Base-by-base conservation (phyloP, 371 early-diverging fungal species). In the Apophysomyces elegans region DNA sequence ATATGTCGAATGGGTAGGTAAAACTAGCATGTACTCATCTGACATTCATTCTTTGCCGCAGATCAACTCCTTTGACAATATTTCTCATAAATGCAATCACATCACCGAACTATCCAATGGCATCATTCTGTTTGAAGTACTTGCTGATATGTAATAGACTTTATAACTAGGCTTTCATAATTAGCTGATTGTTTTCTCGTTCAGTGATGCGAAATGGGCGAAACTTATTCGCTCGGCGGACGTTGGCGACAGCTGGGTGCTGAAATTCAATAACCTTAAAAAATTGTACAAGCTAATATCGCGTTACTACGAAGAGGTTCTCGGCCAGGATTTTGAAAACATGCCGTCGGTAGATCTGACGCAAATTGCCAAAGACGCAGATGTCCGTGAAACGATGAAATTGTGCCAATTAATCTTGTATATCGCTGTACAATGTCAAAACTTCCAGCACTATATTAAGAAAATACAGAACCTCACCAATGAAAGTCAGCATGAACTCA, bases 171-270 rank as follows among this genome's bases (percentile, higher is more conserved):
- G 21, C 7, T 21, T 21, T 18, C 14, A 32, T 37, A 16, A 7
- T 35, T 32, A 26, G 54, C 45, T 57, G 58, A 41, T 54, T 38
- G n/a, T 39, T 38, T 14, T 39, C 59, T 26, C 37, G 32, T 57
- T 16, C 69, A 93, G 96, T 63, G 96, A 97, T 71, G 79, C 89
- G 14, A 86, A 88, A 60, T 96, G 95, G 94, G 96, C 96, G 84
- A 92, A 93, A 69, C 70, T 84, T 18, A 86, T 88, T 58, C 86
- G 90, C 14, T 84, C 90, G 4, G 83, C 88, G 12, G 94, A 93
- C 56, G 81, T 89, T 35, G 91, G 92, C 50, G 93, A 91, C 72
- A 95, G 95, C 84, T 98, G 97, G 98, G 95, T 96, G 1, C 77
- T 94, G 37, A 92, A 90, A 70, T 90, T 93, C 74, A 96, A 95